Evolutionary conservation across 768 basidiomycete genomes (phyloP).

Genomic region (Lanmaoa pseudosensibilis): DNA sequence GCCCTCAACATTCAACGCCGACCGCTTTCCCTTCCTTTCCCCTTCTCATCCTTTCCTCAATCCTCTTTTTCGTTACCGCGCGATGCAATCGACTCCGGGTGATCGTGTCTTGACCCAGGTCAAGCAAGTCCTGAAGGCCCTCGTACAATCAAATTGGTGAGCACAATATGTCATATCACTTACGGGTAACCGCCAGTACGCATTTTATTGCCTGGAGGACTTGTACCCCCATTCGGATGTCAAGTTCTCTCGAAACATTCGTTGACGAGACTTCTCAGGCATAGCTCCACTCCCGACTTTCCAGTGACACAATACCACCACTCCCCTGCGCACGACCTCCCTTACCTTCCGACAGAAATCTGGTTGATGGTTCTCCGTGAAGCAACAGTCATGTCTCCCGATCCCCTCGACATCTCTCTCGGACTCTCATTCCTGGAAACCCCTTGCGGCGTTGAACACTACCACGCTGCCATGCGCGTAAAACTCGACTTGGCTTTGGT

Average conservation of each 20-base stretch:
- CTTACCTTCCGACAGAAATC: slow-evolving; percentile 57
- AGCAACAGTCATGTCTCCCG: slow-evolving; percentile 46
- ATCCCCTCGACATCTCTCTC: slow-evolving; percentile 48
- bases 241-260: not conserved
- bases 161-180: not conserved
- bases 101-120: slow-evolving; percentile 19
- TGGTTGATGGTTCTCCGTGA: slow-evolving; percentile 67
- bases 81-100: slow-evolving; percentile 16
- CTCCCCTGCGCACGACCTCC: slow-evolving; percentile 37
- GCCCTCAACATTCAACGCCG: not conserved
- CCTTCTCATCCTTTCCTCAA: not conserved
- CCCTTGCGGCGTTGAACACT: slow-evolving; percentile 42
- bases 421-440: slow-evolving; percentile 61
- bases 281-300: not conserved
- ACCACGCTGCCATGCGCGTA: slow-evolving; percentile 46
- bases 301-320: slow-evolving; percentile 23
- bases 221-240: not conserved
- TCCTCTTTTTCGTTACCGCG: not conserved
- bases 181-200: not conserved
- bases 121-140: slow-evolving; percentile 11
- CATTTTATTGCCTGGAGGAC: not conserved
- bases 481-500: slow-evolving; percentile 57
- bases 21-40: not conserved
- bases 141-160: slow-evolving; percentile 24
- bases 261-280: slow-evolving; percentile 14